Evolutionary conservation across 306 rosid genomes (phyloP).

Genomic region (Senna siamea): DNA sequence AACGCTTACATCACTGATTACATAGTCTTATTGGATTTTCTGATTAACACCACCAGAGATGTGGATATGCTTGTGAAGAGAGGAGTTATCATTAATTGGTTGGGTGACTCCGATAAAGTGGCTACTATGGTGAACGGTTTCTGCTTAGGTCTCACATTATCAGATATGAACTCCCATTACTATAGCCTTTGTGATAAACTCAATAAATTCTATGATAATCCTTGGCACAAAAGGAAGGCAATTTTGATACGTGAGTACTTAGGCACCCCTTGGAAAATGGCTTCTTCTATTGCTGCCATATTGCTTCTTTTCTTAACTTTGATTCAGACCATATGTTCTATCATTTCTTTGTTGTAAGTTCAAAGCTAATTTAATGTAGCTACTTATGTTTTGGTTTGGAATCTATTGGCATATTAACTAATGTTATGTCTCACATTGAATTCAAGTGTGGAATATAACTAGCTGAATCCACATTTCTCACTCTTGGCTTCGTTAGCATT

Average conservation of each 20-base stretch:
- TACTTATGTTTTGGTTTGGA: neutral
- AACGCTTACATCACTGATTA: conserved; percentile 9
- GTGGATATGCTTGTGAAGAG: no score
- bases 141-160: neutral
- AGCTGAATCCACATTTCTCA: no score
- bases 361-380: neutral
- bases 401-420: no score
- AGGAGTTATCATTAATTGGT: no score
- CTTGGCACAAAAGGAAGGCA: conserved; percentile 32
- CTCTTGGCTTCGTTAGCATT: no score
- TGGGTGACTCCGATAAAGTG: neutral
- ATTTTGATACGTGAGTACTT: conserved; percentile 37
- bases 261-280: conserved; percentile 38
- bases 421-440: no score
- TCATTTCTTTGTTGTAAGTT: neutral
- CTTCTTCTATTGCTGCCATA: conserved; percentile 32
- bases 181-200: neutral
- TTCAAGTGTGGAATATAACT: no score
- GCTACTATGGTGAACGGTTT: conserved; percentile 37
- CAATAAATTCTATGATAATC: conserved; percentile 26
- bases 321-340: conserved; percentile 26
- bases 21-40: no score
- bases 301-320: conserved; percentile 31
- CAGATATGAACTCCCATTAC: neutral
- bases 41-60: no score